Evolutionary conservation across 1,284 basidiomycete species (phyloP).

Genomic region (Naganishia albida): DNA sequence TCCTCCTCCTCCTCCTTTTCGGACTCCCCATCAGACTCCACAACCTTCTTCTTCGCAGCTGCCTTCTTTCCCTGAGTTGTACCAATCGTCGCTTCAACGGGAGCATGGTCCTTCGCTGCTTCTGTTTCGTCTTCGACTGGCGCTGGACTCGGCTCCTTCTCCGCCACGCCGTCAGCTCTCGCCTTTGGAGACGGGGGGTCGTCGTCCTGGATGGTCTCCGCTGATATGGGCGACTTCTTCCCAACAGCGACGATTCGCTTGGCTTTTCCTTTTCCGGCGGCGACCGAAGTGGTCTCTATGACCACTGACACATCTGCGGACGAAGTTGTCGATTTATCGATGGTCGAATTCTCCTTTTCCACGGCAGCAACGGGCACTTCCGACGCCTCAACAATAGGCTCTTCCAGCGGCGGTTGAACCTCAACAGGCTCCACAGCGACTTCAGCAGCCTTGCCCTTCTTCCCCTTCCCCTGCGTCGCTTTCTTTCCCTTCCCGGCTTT

Average conservation of each 20-base stretch:
- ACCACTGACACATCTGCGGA: neutral
- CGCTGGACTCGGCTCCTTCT: no score
- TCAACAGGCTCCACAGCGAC: neutral
- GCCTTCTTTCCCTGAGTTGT: neutral
- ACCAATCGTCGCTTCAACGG: neutral
- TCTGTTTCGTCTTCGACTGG: no score
- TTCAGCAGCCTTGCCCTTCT: conserved; percentile 3
- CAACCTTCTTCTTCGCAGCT: neutral
- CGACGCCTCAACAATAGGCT: neutral
- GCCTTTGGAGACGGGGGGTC: neutral
- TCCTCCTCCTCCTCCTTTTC: conserved; percentile 4
- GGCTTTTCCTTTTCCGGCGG: neutral
- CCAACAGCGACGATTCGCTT: neutral
- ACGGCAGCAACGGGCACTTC: neutral
- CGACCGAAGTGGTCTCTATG: neutral
- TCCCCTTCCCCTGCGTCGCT: conserved; percentile 12
- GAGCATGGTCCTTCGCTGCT: no score
- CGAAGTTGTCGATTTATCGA: neutral
- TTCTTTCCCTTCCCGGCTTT: conserved; percentile 22
- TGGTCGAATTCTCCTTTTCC: neutral
- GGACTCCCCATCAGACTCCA: neutral
- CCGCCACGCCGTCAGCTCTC: neutral
- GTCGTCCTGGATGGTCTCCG: conserved; percentile 6
- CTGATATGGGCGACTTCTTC: conserved; percentile 7
- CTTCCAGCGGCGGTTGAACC: neutral